Base-by-base conservation (phyloP, 2,329 filamentous ascomycete species). In the Aspergillus costaricaensis region DNA sequence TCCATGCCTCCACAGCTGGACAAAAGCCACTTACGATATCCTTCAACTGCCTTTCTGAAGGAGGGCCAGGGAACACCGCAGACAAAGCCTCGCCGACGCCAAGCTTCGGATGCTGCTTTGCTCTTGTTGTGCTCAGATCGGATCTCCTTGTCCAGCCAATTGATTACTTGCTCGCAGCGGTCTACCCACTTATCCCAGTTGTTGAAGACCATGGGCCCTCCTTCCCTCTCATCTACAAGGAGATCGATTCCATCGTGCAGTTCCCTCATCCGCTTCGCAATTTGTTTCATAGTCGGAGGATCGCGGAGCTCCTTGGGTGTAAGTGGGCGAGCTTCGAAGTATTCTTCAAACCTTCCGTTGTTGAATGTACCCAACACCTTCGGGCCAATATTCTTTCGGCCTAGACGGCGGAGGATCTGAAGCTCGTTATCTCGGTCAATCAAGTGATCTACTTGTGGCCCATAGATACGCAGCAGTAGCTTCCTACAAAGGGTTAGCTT, bases 201-300 rank as follows among this genome's bases (percentile, higher is more conserved):
- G 67, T 86, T 88, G 86, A 92, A 96, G 10, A 96, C 89, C 58
- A 88, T 89, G 0, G 95, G 90, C 0, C 95, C 95, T 19, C 84
- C 87, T 38, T 90, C 85, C 54, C 88, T 85, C 76, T 99, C 95
- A 38, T 88, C 82, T 1, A 89, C 85, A 0, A 96, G 83, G 19
- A 99, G 81, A 27, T 97, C 92, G 63, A 99, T 89, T 0, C 95
- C 95, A 55, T 96, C 91, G 70, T 99, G 95, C 38, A 99, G 83
- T 76, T 99, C 95, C 64, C 93, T 86, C 92, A 99, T 96, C 54
- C 95, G 91, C 81, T 98, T 98, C 12, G 95, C 94, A 71, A 99
- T 99, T 72, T 96, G 91, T 70, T 86, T 90, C 36, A 91, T 96
- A 0, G 91, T 97, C 53, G 92, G 91, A 0, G 91, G 86, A 32